A percentile compares a stretch with the other conserved stretches of the same genome.
phyloP scores from a whole-genome alignment of 164 flowering plant genomes.

The Brasenia schreberi region DNA sequence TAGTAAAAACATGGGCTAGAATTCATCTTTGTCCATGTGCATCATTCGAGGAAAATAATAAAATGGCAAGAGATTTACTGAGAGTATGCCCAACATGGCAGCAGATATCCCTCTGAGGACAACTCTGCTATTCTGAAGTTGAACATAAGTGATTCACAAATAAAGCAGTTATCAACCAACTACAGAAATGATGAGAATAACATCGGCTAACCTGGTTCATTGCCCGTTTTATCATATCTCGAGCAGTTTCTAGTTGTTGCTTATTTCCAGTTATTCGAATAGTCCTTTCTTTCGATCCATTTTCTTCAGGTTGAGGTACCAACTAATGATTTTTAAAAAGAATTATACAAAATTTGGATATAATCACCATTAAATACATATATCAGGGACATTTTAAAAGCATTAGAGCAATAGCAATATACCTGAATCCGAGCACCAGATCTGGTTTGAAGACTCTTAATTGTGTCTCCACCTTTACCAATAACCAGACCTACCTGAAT shows the following conservation, averaged over 20 bases:
- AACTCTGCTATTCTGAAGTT: no score
- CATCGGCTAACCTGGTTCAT: constrained; percentile 73
- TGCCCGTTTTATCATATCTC: constrained; percentile 78
- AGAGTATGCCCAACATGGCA: no score
- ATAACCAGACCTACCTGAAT: constrained; percentile 85
- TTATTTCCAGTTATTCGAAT: constrained; percentile 78
- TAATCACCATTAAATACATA: neutral
- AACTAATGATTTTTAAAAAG: constrained; percentile 28
- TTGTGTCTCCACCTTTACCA: constrained; percentile 91
- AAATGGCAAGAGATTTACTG: no score
- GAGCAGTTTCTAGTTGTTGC: constrained; percentile 78
- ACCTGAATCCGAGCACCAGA: constrained; percentile 99
- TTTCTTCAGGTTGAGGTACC: constrained; percentile 91
- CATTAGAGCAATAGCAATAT: constrained; percentile 14
- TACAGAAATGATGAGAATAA: no score
- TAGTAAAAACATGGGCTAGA: no score
- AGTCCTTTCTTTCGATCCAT: constrained; percentile 70
- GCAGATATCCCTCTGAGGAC: no score
- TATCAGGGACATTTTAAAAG: neutral
- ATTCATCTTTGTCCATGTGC: no score
- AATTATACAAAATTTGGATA: neutral
- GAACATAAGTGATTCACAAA: no score
- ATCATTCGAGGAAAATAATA: no score
- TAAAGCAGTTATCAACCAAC: no score
- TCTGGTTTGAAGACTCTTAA: constrained; percentile 73